Evolutionary conservation across 345 rosid species (phyloP).

Genomic region (Hypericum androsaemum): DNA sequence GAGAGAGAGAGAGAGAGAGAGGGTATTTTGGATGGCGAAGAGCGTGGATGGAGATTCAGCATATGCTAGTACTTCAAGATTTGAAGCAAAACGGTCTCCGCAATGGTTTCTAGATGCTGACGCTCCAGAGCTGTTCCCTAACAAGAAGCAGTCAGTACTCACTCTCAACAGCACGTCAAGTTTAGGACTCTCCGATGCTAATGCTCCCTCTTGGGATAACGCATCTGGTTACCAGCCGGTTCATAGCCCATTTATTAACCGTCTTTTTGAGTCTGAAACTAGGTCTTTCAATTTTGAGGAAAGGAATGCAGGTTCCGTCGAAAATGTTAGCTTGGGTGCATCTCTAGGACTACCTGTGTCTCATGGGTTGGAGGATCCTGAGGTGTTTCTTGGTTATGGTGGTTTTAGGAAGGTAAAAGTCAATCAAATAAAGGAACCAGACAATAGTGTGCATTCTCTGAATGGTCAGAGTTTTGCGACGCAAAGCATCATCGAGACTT

Average conservation of each 20-base stretch:
- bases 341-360: conserved; percentile 56
- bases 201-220: conserved; percentile 52
- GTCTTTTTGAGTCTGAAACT: conserved; percentile 58
- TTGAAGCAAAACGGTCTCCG: too few species aligned
- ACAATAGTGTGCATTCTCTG: conserved; percentile 26
- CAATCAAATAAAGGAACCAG: conserved; percentile 50
- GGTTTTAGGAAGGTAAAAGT: conserved; percentile 56
- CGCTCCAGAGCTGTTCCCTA: conserved; percentile 58
- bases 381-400: conserved; percentile 39
- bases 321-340: conserved; percentile 26
- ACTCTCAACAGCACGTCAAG: conserved; percentile 25
- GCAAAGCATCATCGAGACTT: conserved; percentile 27
- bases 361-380: conserved; percentile 46
- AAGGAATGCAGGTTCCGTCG: conserved; percentile 36
- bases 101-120: conserved; percentile 30
- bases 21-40: too few species aligned
- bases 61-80: too few species aligned
- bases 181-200: conserved; percentile 28
- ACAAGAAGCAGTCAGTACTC: conserved; percentile 65
- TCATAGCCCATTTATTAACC: conserved; percentile 51
- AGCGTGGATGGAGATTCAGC: too few species aligned
- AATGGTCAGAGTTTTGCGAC: conserved; percentile 28
- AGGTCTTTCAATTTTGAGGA: conserved; percentile 44
- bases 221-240: conserved; percentile 47
- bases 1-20: too few species aligned